Base-by-base conservation (phyloP, 2,329 filamentous ascomycete species). In the Plenodomus biglobosus region DNA sequence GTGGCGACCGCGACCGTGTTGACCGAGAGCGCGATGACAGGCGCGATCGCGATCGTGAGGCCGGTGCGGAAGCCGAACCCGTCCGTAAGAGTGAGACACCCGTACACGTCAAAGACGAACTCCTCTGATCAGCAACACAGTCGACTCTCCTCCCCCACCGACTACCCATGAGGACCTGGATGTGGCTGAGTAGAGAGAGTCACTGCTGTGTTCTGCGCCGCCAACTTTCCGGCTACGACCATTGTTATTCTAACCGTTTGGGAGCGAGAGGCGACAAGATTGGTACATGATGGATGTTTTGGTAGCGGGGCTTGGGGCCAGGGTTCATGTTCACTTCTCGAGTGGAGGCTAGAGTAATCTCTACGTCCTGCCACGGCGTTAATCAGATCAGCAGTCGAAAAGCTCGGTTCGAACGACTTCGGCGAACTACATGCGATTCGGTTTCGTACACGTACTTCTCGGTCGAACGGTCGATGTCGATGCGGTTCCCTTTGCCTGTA, bases 141-240 rank as follows among this genome's bases (percentile, higher is more conserved):
- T 87, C 65, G 90, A 95, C 61, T 90, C 88, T 64, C 87, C 90
- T 60, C 84, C 89, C 55, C 86, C 89, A 8, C 48, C 89, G 7
- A 48, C 59, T 56, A 86, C 85, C 63, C 90, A 96, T 68, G 94
- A 99, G 73, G 94, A 99, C 70, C 83, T 97, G 70, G 94, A 99
- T 73, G 92, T 94, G 69, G 92, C 92, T 66, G 94, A 97, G 77
- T 85, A 72, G 56, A 55, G 18, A 18, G 44, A 43, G 47, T 38
- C 45, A 39, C 42, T 58, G 56, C 50, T 47, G 32, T 52, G 48
- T 50, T 52, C 45, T 38, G 46, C 47, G 42, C 47, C 46, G 36
- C 44, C 53, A 55, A 48, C 38, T 20, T 40, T 41, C 22, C 43
- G 39, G 22, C 45, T 56, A 46, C 48, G 18, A 46, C 39, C 48